phyloP scores from a whole-genome alignment of 306 rosid genomes.

The Citrullus amarus region DNA sequence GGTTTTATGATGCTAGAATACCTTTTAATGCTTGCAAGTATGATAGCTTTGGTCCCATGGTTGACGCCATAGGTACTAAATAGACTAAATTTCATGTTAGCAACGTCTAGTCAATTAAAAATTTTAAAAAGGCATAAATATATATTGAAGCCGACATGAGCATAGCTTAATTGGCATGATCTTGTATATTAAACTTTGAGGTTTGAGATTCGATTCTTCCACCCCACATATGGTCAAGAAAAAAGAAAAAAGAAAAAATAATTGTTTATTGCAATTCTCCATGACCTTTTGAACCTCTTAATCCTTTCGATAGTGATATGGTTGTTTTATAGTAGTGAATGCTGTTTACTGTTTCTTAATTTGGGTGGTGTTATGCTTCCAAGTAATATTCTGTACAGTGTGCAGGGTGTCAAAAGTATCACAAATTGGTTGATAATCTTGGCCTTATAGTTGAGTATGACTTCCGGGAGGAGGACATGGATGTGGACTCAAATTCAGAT shows the following conservation, averaged over 20 bases:
- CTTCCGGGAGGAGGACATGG: conserved; percentile 35
- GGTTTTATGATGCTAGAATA: neutral
- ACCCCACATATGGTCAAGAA: too few relatives aligned
- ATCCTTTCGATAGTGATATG: neutral
- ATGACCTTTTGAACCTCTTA: neutral
- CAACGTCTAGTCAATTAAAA: too few relatives aligned
- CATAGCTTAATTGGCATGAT: too few relatives aligned
- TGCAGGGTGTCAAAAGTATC: conserved; percentile 75
- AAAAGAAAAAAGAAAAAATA: too few relatives aligned
- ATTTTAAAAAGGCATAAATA: too few relatives aligned
- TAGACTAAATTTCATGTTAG: too few relatives aligned
- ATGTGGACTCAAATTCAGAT: conserved; percentile 28
- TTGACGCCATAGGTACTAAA: neutral
- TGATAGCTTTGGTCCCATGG: conserved; percentile 5
- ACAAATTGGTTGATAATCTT: conserved; percentile 73
- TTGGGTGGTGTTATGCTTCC: neutral
- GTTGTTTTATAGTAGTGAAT: neutral
- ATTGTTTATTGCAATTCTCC: neutral
- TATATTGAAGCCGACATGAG: too few relatives aligned
- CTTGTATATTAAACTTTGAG: too few relatives aligned
- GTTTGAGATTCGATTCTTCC: too few relatives aligned
- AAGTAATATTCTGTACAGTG: conserved; percentile 27
- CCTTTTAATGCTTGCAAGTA: neutral
- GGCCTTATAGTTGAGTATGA: conserved; percentile 66
- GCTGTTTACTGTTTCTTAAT: neutral